A percentile compares a stretch with the other conserved stretches of the same genome.
Evolutionary conservation across 257 asterid genomes (phyloP).

Genomic region (Nyctanthes arbortristis): DNA sequence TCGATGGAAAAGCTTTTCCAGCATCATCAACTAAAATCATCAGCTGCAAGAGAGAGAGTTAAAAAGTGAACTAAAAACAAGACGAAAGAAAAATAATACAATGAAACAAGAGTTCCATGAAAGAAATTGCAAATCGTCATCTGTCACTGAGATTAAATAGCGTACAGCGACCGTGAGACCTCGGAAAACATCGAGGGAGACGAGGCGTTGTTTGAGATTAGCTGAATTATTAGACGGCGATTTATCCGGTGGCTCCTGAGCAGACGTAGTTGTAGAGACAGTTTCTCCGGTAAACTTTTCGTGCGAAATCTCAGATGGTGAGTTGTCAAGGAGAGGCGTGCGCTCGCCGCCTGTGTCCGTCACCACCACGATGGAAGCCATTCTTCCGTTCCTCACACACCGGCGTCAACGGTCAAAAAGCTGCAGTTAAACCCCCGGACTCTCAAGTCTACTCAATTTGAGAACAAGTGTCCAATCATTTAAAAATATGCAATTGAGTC

Average conservation of each 20-base stretch:
- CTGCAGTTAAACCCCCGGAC: too few relatives aligned
- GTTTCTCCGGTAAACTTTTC: conserved; percentile 33
- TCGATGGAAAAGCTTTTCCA: conserved; percentile 83
- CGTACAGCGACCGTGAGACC: conserved; percentile 87
- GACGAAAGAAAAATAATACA: conserved; percentile 1
- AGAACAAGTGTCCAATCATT: too few relatives aligned
- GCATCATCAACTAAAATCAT: conserved; percentile 97
- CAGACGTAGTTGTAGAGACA: conserved; percentile 28
- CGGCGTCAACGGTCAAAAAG: neutral
- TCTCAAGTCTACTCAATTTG: too few relatives aligned
- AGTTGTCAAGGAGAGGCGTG: conserved; percentile 56
- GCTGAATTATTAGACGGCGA: conserved; percentile 30
- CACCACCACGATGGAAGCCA: conserved; percentile 60
- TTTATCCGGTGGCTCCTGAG: conserved; percentile 30
- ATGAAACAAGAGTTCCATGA: neutral
- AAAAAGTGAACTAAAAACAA: neutral
- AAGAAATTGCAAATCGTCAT: neutral
- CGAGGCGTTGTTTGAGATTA: conserved; percentile 63
- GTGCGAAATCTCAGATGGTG: conserved; percentile 30
- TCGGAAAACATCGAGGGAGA: conserved; percentile 88
- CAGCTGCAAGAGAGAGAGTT: conserved; percentile 41
- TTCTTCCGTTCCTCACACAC: conserved; percentile 12
- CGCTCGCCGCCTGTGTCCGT: conserved; percentile 41
- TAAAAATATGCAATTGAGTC: too few relatives aligned
- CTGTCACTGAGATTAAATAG: conserved; percentile 11